Evolutionary conservation across 73 alveolate genomes (phyloP).

Genomic region (Urostyla sp.): DNA sequence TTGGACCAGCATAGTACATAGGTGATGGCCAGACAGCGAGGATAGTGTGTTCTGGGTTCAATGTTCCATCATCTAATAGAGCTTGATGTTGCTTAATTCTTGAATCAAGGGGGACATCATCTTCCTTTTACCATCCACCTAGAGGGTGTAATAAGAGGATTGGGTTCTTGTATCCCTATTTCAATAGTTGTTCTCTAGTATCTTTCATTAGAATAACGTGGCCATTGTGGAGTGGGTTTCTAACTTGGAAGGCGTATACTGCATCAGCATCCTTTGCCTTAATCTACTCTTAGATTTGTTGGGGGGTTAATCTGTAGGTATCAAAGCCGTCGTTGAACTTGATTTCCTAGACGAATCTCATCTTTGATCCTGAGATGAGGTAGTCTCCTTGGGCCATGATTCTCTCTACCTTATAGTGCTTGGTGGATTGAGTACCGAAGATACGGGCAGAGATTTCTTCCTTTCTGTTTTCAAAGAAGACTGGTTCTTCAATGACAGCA

Average conservation of each 20-base stretch:
- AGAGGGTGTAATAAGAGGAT: constrained; percentile 68
- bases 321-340: constrained; percentile 65
- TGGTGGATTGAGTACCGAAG: constrained; percentile 60
- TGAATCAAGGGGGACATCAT: constrained; percentile 67
- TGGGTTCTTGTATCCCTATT: constrained; percentile 67
- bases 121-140: constrained; percentile 79
- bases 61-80: constrained; percentile 66
- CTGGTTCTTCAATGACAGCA: constrained; percentile 71
- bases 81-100: constrained; percentile 76
- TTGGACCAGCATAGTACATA: constrained; percentile 76
- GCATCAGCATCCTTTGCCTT: constrained; percentile 66
- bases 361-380: constrained; percentile 53
- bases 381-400: constrained; percentile 67
- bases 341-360: constrained; percentile 53
- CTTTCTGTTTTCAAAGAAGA: constrained; percentile 57
- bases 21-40: constrained; percentile 81
- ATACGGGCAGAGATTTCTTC: constrained; percentile 69
- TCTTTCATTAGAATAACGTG: constrained; percentile 68
- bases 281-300: constrained; percentile 41
- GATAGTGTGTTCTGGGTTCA: constrained; percentile 54
- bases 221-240: constrained; percentile 77
- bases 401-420: constrained; percentile 68
- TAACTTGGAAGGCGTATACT: constrained; percentile 70
- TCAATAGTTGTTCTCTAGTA: constrained; percentile 60
- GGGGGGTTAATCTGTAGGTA: constrained; percentile 59